These are phyloP conservation scores for Agastache rugosa DNA, from an alignment of 257 asterid species.

Conservation along the genomic window DNA sequence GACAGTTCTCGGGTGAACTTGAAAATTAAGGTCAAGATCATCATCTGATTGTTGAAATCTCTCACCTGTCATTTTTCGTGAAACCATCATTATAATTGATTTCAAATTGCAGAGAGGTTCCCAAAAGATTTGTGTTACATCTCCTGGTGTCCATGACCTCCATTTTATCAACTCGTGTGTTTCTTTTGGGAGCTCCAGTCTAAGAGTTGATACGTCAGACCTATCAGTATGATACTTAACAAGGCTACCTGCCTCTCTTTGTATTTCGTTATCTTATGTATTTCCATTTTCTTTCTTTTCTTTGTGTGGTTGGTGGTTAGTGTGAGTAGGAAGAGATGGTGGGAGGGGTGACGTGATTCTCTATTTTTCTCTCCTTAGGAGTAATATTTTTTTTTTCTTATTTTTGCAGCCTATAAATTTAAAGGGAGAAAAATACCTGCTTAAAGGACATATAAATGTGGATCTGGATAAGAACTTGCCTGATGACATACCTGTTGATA, in stretches of 20 bases:
- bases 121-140: slow-evolving; percentile 73
- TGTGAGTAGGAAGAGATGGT: slow-evolving; percentile 28
- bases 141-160: slow-evolving; percentile 93
- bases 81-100: slow-evolving; percentile 37
- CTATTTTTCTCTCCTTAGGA: slow-evolving; percentile 11
- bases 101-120: slow-evolving; percentile 80
- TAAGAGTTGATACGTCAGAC: slow-evolving; percentile 71
- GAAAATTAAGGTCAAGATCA: slow-evolving; percentile 69
- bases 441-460: slow-evolving; percentile 72
- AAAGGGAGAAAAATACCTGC: slow-evolving; percentile 85
- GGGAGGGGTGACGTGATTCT: slow-evolving; percentile 2
- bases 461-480: slow-evolving; percentile 60
- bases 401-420: slow-evolving; percentile 77
- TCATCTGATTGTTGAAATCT: slow-evolving; percentile 29
- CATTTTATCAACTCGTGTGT: slow-evolving; percentile 82
- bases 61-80: slow-evolving; percentile 25
- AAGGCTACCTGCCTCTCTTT: slow-evolving; percentile 13
- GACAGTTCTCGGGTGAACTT: slow-evolving; percentile 64
- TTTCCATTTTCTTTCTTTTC: slow-evolving; percentile 14
- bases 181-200: slow-evolving; percentile 75
- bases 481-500: slow-evolving; percentile 62
- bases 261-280: slow-evolving; percentile 21
- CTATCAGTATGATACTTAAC: slow-evolving; percentile 57
- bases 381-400: slow-evolving; percentile 36
- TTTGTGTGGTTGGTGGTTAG: slow-evolving; percentile 22